Evolutionary conservation across 208 protist genomes (phyloP), one percentile per base, ranked within the genome.

Genomic region (Tritrichomonas foetus): DNA sequence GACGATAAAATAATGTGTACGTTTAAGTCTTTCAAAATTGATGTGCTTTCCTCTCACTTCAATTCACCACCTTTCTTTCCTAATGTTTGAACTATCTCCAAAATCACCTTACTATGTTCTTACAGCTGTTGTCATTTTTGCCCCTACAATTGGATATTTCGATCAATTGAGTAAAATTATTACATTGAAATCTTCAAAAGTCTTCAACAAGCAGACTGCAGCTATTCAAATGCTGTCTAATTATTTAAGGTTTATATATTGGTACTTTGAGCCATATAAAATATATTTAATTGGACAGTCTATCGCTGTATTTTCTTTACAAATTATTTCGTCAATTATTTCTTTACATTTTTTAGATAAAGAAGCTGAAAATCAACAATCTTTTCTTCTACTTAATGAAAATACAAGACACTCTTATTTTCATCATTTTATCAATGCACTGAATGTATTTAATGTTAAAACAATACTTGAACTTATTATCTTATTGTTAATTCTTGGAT

Each of bases 281-380:
- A 20, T 49, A 27, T 89, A 89, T 89, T 89, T 89, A 20, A 22
- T 89, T 57, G 41, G 78, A 57, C 78, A 89, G 57, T 89, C 78
- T 33, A 47, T 89, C 39, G 41, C 47, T 0, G 78, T 89, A 13
- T 89, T 89, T 89, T 57, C 47, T 39, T 55, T 89, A 8, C 78
- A 89, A 89, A 8, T 89, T 13, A 30, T 89, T 53, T 33, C 44
- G 13, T 44, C 41, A 39, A 39, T 89, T 39, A 33, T 44, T 20
- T 53, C 78, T 39, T 89, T 55, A 39, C 25, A 57, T 27, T 89
- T 44, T 49, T 36, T 39, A 39, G 41, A 89, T n/a, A 25, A n/a
- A 50, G 14, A 16, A 57, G 39, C 53, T 33, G 33, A 14, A 1
- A 14, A 47, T 25, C 44, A 27, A 50, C 74, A 2, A 50, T 47